Percentiles rank a stretch among this genome's conserved stretches.
phyloP scores from a whole-genome alignment of 2,329 filamentous ascomycete species.

The Aspergillus candidus region DNA sequence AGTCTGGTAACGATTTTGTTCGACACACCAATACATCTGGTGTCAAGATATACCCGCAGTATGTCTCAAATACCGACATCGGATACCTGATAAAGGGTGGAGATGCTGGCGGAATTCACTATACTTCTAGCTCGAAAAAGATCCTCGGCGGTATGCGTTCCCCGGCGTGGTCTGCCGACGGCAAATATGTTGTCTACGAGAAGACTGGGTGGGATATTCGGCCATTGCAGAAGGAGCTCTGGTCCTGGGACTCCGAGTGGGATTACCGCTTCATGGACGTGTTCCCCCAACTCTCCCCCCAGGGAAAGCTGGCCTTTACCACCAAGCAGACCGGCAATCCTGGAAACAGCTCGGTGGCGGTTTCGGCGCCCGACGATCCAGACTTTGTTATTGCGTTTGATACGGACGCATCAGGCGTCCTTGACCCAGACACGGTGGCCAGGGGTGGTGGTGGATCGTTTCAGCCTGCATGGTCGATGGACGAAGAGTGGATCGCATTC shows the following conservation, averaged over 20 bases:
- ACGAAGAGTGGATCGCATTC: slow-evolving; percentile 35
- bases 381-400: slow-evolving; percentile 26
- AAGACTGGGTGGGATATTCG: slow-evolving; percentile 25
- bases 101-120: slow-evolving; percentile 20
- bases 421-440: slow-evolving; percentile 14
- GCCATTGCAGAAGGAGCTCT: slow-evolving; percentile 32
- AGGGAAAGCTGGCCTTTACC: slow-evolving; percentile 29
- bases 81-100: slow-evolving; percentile 18
- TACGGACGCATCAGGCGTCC: slow-evolving; percentile 9
- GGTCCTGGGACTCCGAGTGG: slow-evolving; percentile 37
- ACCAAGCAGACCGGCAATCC: slow-evolving; percentile 39
- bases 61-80: slow-evolving; percentile 24
- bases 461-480: slow-evolving; percentile 36
- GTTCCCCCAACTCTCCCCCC: slow-evolving; percentile 31
- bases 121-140: slow-evolving; percentile 19
- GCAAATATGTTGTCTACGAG: slow-evolving; percentile 20
- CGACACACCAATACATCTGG: slow-evolving; percentile 24
- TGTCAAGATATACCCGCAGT: slow-evolving; percentile 29
- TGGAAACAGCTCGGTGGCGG: slow-evolving; percentile 24
- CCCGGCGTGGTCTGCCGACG: slow-evolving; percentile 32
- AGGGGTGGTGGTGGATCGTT: slow-evolving; percentile 35
- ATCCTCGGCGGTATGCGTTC: slow-evolving; percentile 12
- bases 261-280: slow-evolving; percentile 42
- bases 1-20: slow-evolving; percentile 30
- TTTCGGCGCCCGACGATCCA: slow-evolving; percentile 24